Evolutionary conservation across 2,329 filamentous ascomycete genomes (phyloP).

Genomic region (Torrubiella hemipterigena): DNA sequence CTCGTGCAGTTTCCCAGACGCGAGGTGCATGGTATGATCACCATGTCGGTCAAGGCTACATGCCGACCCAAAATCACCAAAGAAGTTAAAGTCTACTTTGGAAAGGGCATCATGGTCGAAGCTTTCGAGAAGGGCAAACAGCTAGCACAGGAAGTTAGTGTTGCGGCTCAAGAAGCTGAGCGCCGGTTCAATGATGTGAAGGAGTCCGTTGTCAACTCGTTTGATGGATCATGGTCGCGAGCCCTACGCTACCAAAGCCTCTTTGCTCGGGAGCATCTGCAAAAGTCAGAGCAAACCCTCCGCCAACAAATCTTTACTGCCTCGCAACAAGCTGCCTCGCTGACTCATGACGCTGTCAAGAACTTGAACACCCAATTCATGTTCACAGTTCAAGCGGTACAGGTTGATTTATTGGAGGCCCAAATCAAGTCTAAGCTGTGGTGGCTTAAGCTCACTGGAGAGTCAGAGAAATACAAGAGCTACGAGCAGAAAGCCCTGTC

Average conservation of each 20-base stretch:
- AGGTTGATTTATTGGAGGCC: slow-evolving; percentile 35
- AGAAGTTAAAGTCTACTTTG: slow-evolving; percentile 48
- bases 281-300: too few relatives aligned
- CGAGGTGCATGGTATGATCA: slow-evolving; percentile 46
- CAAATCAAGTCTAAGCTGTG: slow-evolving; percentile 44
- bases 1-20: slow-evolving; percentile 37
- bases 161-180: slow-evolving; percentile 25
- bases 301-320: too few relatives aligned
- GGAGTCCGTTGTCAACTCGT: too few relatives aligned
- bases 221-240: too few relatives aligned
- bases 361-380: too few relatives aligned
- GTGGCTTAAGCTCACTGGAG: slow-evolving; percentile 43
- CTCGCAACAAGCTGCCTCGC: too few relatives aligned
- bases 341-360: too few relatives aligned
- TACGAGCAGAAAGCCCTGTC: slow-evolving; percentile 35
- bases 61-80: slow-evolving; percentile 49
- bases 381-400: too few relatives aligned
- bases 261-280: too few relatives aligned
- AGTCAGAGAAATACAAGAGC: slow-evolving; percentile 29
- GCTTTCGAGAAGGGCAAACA: slow-evolving; percentile 31
- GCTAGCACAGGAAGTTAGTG: slow-evolving; percentile 28
- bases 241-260: too few relatives aligned
- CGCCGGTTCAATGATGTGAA: too few relatives aligned
- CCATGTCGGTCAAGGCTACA: slow-evolving; percentile 44
- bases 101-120: slow-evolving; percentile 31